Evolutionary conservation across 2,329 filamentous ascomycete genomes (phyloP).

Genomic region (Fusarium acutatum): DNA sequence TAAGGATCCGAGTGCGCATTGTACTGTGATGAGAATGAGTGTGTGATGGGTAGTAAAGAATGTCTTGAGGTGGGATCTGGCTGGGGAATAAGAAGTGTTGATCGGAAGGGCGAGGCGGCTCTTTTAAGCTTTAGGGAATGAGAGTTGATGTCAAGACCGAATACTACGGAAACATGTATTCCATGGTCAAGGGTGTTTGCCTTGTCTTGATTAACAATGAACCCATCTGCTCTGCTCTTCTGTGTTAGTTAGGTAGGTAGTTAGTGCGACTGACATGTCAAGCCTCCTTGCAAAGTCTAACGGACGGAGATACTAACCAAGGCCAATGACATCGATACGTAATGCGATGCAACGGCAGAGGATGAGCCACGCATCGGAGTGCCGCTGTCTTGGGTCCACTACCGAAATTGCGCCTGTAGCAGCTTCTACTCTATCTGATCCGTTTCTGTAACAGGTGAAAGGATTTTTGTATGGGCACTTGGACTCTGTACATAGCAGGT

Average conservation of each 20-base stretch:
- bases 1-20: constrained; percentile 37
- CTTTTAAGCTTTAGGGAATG: constrained; percentile 24
- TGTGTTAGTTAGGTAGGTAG: not conserved
- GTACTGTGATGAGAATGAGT: constrained; percentile 12
- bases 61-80: constrained; percentile 2
- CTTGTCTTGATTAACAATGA: not conserved
- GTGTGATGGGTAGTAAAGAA: not conserved
- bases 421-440: constrained; percentile 35
- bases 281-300: constrained; percentile 11
- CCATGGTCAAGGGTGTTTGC: not conserved
- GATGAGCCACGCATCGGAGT: not conserved
- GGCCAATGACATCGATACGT: constrained; percentile 7
- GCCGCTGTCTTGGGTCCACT: constrained; percentile 30
- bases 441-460: constrained; percentile 11
- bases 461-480: not conserved
- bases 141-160: not conserved
- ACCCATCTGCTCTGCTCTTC: not conserved
- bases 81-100: not conserved
- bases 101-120: constrained; percentile 16
- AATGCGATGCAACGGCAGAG: constrained; percentile 19
- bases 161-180: not conserved
- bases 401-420: constrained; percentile 33
- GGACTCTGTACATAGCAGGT: not conserved
- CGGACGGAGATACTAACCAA: not conserved
- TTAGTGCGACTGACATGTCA: not conserved